Evolutionary conservation across 2,329 filamentous ascomycete species (phyloP).

Genomic region (Neurospora sp.): DNA sequence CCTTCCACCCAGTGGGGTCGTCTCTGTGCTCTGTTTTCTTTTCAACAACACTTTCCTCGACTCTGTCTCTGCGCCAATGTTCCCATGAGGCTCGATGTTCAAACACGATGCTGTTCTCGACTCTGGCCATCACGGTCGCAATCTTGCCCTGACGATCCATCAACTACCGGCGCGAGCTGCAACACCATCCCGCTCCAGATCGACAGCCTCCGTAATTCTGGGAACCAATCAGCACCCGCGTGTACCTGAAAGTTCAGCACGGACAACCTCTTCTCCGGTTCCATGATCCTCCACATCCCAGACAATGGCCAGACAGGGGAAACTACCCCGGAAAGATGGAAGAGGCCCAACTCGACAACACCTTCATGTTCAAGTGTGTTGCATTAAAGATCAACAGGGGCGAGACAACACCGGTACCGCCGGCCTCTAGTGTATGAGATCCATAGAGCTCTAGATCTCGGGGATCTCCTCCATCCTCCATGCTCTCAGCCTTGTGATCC

Average conservation of each 20-base stretch:
- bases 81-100: background rate
- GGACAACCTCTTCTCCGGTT: background rate
- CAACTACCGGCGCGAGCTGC: background rate
- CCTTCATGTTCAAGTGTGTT: background rate
- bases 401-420: background rate
- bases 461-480: background rate
- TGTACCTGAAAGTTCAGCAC: background rate
- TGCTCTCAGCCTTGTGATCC: background rate
- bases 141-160: background rate
- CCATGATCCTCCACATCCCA: conserved; percentile 7
- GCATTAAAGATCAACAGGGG: background rate
- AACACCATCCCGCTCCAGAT: background rate
- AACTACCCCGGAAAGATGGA: background rate
- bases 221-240: background rate
- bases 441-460: background rate
- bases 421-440: background rate
- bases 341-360: background rate
- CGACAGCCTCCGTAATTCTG: background rate
- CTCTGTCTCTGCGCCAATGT: background rate
- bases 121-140: background rate
- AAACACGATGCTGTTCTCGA: background rate
- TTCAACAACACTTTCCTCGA: background rate
- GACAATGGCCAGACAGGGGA: conserved; percentile 16
- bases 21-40: background rate
- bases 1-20: background rate